A percentile compares a stretch with the other conserved stretches of the same genome.
Evolutionary conservation across 352 stramenopile species (phyloP).

Genomic region (Phytophthora pluvialis): DNA sequence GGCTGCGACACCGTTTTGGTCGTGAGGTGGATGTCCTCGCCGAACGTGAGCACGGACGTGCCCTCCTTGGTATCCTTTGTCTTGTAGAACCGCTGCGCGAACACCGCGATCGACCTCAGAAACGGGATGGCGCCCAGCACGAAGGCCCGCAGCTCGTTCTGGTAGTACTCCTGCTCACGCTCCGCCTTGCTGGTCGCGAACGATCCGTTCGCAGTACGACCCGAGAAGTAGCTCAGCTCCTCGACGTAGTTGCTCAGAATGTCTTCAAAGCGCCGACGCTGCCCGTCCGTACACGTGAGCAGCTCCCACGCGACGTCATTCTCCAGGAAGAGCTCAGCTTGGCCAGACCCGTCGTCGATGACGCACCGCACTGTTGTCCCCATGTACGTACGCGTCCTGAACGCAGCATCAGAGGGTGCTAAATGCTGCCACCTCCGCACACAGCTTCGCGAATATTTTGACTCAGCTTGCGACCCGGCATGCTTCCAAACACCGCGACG

Average conservation of each 20-base stretch:
- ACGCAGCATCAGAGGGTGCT: constrained; percentile 34
- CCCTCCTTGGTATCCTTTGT: constrained; percentile 24
- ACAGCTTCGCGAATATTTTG: constrained; percentile 24
- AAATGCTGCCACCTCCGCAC: constrained; percentile 39
- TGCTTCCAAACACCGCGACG: constrained; percentile 54
- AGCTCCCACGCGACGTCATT: constrained; percentile 79
- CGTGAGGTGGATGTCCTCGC: constrained; percentile 69
- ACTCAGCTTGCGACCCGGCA: neutral
- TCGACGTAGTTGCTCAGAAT: constrained; percentile 48
- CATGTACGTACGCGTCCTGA: constrained; percentile 50
- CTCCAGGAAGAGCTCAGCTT: constrained; percentile 78
- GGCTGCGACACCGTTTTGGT: constrained; percentile 51
- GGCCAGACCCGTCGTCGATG: constrained; percentile 78
- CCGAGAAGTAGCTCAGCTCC: constrained; percentile 68
- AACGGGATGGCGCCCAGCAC: constrained; percentile 39
- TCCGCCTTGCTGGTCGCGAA: constrained; percentile 39
- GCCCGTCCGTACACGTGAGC: constrained; percentile 49
- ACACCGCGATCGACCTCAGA: constrained; percentile 47
- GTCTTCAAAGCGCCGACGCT: constrained; percentile 54
- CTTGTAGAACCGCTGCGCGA: constrained; percentile 74
- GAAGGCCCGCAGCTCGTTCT: constrained; percentile 66
- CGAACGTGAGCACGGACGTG: constrained; percentile 68
- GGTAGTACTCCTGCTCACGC: constrained; percentile 59
- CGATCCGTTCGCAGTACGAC: constrained; percentile 31
- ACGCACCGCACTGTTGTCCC: constrained; percentile 59